Percentiles rank a stretch among this genome's conserved stretches.
Evolutionary conservation across 108 stramenopile genomes (phyloP).

Genomic region (Craspedostauros australis): DNA sequence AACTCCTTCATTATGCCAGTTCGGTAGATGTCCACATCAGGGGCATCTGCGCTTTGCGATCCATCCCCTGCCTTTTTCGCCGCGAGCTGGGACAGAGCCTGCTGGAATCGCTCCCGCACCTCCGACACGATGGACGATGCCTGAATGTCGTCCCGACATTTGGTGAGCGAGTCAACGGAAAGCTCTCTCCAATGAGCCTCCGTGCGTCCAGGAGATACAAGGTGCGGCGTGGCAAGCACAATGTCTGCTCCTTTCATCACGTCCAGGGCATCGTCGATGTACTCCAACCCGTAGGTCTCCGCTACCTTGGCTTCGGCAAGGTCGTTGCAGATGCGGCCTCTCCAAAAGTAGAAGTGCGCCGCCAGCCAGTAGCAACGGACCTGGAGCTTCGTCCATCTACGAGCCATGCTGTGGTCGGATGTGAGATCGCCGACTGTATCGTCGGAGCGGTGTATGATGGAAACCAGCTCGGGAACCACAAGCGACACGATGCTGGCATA

Average conservation of each 20-base stretch:
- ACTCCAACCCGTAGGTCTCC: conserved; percentile 43
- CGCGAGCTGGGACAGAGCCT: conserved; percentile 15
- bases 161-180: conserved; percentile 35
- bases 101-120: conserved; percentile 51
- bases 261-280: conserved; percentile 41
- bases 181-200: conserved; percentile 64
- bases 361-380: conserved; percentile 64
- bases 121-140: conserved; percentile 67
- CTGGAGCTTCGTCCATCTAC: too few relatives aligned
- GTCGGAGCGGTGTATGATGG: conserved; percentile 19
- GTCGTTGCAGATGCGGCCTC: conserved; percentile 37
- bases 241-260: conserved; percentile 11
- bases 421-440: too few relatives aligned
- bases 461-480: conserved; percentile 47
- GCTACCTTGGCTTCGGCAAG: conserved; percentile 42
- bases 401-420: too few relatives aligned
- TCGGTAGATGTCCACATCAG: conserved; percentile 11
- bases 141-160: conserved; percentile 51
- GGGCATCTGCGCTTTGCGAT: neutral
- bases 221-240: conserved; percentile 50
- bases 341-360: conserved; percentile 57
- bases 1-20: conserved; percentile 26
- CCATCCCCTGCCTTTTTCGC: neutral
- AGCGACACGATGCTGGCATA: conserved; percentile 41
- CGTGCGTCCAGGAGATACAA: conserved; percentile 47